Evolutionary conservation across 768 basidiomycete species (phyloP).

Genomic region (Tylopilus sp.): DNA sequence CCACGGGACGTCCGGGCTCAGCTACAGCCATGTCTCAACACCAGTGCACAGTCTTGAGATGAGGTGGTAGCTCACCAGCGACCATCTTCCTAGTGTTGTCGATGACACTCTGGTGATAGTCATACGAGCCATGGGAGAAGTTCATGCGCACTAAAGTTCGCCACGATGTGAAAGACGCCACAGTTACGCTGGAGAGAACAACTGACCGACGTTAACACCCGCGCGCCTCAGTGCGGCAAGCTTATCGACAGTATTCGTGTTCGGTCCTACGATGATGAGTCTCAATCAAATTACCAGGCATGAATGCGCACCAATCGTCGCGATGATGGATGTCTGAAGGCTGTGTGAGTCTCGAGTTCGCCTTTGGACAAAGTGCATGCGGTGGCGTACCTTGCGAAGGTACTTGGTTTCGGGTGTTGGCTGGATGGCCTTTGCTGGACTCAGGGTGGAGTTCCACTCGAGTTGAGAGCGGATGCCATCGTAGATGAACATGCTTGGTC

Average conservation of each 20-base stretch:
- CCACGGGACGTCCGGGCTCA: constrained; percentile 86
- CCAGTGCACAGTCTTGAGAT: not conserved
- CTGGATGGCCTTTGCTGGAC: constrained; percentile 64
- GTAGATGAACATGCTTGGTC: constrained; percentile 46
- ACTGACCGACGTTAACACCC: constrained; percentile 96
- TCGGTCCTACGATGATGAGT: constrained; percentile 62
- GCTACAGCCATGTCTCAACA: constrained; percentile 13
- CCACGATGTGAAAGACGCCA: constrained; percentile 8
- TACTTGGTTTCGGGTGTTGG: constrained; percentile 80
- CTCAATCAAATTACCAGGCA: not conserved
- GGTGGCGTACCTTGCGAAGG: constrained; percentile 74
- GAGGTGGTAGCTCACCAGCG: constrained; percentile 47
- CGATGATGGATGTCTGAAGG: constrained; percentile 90
- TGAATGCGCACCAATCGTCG: constrained; percentile 79
- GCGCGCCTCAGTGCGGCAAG: constrained; percentile 80
- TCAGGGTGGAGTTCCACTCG: constrained; percentile 87
- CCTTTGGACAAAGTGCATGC: not conserved
- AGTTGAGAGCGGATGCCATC: constrained; percentile 76
- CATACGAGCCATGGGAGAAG: constrained; percentile 98
- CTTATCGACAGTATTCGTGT: constrained; percentile 90
- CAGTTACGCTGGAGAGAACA: not conserved
- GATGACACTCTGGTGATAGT: constrained; percentile 98
- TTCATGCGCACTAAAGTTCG: constrained; percentile 89
- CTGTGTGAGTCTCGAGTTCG: constrained; percentile 3
- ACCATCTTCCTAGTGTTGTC: constrained; percentile 93